Evolutionary conservation across 2,329 filamentous ascomycete genomes (phyloP).

Genomic region (Ustulina deusta): DNA sequence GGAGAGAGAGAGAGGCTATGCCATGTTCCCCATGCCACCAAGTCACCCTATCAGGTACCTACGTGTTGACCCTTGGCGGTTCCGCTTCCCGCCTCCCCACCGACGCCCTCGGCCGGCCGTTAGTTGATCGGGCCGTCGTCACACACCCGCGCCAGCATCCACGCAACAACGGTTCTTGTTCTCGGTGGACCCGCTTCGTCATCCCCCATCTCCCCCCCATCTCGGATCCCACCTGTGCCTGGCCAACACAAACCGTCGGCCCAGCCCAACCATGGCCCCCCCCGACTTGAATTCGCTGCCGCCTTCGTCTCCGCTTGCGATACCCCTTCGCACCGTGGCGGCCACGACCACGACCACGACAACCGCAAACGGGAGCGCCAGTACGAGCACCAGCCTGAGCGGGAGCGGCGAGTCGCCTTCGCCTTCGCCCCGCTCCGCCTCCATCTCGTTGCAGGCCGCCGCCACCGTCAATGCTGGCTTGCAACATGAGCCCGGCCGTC

Average conservation of each 20-base stretch:
- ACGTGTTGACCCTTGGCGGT: too few relatives aligned
- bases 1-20: too few relatives aligned
- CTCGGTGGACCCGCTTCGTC: background rate
- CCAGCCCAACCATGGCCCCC: slow-evolving; percentile 58
- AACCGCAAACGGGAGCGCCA: slow-evolving; percentile 42
- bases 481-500: slow-evolving; percentile 71
- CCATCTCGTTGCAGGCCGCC: slow-evolving; percentile 79
- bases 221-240: background rate
- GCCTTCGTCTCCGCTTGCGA: slow-evolving; percentile 56
- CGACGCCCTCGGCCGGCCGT: background rate
- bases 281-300: slow-evolving; percentile 72
- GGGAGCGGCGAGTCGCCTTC: slow-evolving; percentile 63
- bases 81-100: too few relatives aligned
- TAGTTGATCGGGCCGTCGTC: background rate
- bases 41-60: too few relatives aligned
- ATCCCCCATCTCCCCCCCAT: background rate
- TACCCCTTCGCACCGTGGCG: slow-evolving; percentile 53
- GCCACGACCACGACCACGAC: slow-evolving; percentile 55
- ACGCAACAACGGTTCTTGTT: background rate
- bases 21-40: too few relatives aligned
- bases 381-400: slow-evolving; percentile 33
- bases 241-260: background rate
- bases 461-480: slow-evolving; percentile 83
- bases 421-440: slow-evolving; percentile 72
- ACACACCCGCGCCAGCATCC: background rate